Percentiles rank a stretch among this genome's conserved stretches.
Conservation (phyloP, 305 asterid genomes). For the Euphrasia arctica region DNA sequence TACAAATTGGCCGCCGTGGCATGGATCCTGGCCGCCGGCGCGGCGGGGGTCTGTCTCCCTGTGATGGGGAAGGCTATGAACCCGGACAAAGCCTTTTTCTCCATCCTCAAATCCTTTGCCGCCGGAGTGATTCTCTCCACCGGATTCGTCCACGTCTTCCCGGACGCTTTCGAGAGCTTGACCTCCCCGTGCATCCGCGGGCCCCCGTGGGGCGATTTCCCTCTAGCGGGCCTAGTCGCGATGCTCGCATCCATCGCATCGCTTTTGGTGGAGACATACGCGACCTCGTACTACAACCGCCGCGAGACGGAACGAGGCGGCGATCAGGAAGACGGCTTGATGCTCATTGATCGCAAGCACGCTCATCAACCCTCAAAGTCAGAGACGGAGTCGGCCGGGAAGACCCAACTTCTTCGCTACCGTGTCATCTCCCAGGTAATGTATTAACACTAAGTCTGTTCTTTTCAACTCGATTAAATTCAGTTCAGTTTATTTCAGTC, state of each 20-base stretch:
- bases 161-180: slow-evolving; percentile 59
- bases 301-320: no score
- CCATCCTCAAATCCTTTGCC: slow-evolving; percentile 79
- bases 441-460: no score
- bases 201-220: slow-evolving; percentile 39
- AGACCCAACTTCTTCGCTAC: slow-evolving; percentile 24
- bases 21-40: slow-evolving; percentile 33
- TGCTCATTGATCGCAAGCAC: no score
- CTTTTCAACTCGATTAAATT: no score
- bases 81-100: slow-evolving; percentile 49
- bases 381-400: background rate
- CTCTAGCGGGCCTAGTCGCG: slow-evolving; percentile 42
- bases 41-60: slow-evolving; percentile 35
- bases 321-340: no score
- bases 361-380: no score
- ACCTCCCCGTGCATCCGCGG: slow-evolving; percentile 38
- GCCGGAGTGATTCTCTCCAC: slow-evolving; percentile 97
- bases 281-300: slow-evolving; percentile 7
- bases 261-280: slow-evolving; percentile 40
- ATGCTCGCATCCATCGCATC: slow-evolving; percentile 46
- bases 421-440: slow-evolving; percentile 41
- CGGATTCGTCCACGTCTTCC: slow-evolving; percentile 90
- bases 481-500: no score
- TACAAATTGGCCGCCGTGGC: slow-evolving; percentile 31
- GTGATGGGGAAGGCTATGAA: slow-evolving; percentile 29